Base-by-base conservation (phyloP, 352 stramenopile genomes). In the Phytophthora foliorum region DNA sequence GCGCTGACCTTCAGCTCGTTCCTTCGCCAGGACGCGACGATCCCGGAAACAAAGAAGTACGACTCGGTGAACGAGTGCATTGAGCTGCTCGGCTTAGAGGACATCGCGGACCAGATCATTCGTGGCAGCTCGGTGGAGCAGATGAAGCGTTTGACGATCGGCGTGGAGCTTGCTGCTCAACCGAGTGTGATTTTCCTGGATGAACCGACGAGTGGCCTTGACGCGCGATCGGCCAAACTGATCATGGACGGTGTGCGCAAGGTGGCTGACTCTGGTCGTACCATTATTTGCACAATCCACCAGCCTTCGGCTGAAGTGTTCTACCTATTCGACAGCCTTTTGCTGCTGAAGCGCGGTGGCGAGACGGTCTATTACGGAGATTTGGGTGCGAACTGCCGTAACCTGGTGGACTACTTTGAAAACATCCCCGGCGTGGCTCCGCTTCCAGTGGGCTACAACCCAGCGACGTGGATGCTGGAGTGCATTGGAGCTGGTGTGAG, bases 231-330 rank as follows among this genome's bases (percentile, higher is more conserved):
- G n/a, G n/a, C n/a, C n/a, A n/a, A n/a, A n/a, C n/a, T n/a, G n/a
- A n/a, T n/a, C n/a, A n/a, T n/a, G n/a, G 63, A 72, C 34, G 63
- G 63, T 13, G 63, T 72, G 45, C 57, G 64, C 19, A 72, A 65
- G 57, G 50, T 66, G 36, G 57, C 57, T 8, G 41, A 66, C 36
- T 52, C 34, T 10, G 57, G 57, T n/a, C 46, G 57, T 27, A 66
- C 63, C 6, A 63, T 97, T 16, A 71, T 97, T 0, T 96, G 92
- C 36, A 97, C 89, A 16, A 98, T 98, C 61, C 91, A 98, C 69
- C 92, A 97, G 72, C 92, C 92, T 6, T 84, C 36, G 16, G 11
- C 11, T 17, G 36, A 42, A 19, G 36, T 38, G 32, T 38, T 38
- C 32, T 38, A 38, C 11, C 6, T 42, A 11, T 42, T 42, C 36